A percentile compares a stretch with the other conserved stretches of the same genome.
phyloP scores from a whole-genome alignment of 768 basidiomycete species.

The Mycena capillaripes region DNA sequence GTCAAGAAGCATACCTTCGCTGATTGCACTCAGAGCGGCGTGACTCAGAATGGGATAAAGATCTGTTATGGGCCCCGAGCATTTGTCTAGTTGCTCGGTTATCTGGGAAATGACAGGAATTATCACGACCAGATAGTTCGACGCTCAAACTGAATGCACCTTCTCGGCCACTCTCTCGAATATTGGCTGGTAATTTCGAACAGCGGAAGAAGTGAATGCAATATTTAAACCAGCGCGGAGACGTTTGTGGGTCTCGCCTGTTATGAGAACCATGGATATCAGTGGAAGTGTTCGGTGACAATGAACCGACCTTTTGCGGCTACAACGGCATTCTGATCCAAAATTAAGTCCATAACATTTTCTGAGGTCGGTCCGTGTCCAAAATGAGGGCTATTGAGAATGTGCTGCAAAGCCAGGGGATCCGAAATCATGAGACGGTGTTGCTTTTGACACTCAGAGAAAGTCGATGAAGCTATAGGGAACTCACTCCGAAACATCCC shows the following conservation, averaged over 20 bases:
- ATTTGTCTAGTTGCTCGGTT: not conserved
- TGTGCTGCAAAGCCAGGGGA: constrained; percentile 18
- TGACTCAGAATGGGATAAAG: constrained; percentile 13
- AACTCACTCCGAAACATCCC: constrained; percentile 24
- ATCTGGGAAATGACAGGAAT: not conserved
- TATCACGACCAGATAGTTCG: not conserved
- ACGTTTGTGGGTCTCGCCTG: constrained; percentile 21
- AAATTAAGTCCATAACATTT: not conserved
- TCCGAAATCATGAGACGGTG: constrained; percentile 16
- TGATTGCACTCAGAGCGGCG: constrained; percentile 10
- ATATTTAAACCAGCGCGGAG: constrained; percentile 18
- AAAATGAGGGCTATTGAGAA: constrained; percentile 13
- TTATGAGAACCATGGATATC: not conserved
- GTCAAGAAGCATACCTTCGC: constrained; percentile 15
- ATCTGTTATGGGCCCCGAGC: constrained; percentile 3
- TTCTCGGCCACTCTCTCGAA: constrained; percentile 18
- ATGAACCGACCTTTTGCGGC: constrained; percentile 1
- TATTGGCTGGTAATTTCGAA: constrained; percentile 16
- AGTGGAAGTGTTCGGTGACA: not conserved
- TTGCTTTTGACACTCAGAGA: constrained; percentile 11
- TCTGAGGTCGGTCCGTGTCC: not conserved
- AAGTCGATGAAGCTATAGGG: not conserved
- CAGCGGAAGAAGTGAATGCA: constrained; percentile 9
- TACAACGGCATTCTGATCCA: not conserved
- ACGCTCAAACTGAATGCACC: not conserved